Base-by-base conservation (phyloP, 805 yeast species). In the Saturnispora besseyi region DNA sequence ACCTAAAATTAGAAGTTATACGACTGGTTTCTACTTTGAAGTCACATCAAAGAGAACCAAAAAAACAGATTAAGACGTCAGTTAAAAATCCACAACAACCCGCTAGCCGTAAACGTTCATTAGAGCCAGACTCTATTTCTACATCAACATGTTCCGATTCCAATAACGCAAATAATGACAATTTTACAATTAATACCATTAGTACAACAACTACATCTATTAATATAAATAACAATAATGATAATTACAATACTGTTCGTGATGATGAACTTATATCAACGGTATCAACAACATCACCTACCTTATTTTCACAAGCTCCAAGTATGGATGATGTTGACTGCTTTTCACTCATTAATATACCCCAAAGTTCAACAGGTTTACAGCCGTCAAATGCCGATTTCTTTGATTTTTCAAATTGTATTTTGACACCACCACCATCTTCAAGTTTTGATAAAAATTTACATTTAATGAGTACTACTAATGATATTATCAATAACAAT, bases 1-100 rank as follows among this genome's bases (percentile, higher is more conserved):
- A 62, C 41, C 55, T 74, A 40, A 74, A 73, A 58, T 53, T 67
- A 33, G 74, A 74, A 53, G 69, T 74, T 6, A 70, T 74, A 11
- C 70, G 67, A 50, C 60, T 74, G 7, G 77, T 74, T 3, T 63
- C 72, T 10, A 74, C 71, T 53, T 61, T 74, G 46, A 53, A n/a
- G 44, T 29, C 21, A 15, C 15, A 10, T 26, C 32, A 24, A n/a
- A 24, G 30, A 33, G 18, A 6, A 13, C 22, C 24, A 15, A 28
- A 18, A 31, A 45, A 43, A 49, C 49, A 15, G 18, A 30, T 30
- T 2, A 42, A 13, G 7, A 10, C 29, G 9, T 26, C 9, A 8
- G 29, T 26, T 26, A 26, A 26, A 26, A 26, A 26, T 26, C 21
- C 33, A 24, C 21, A 33, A 18, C 28, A 18, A 18, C 41, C 24